Evolutionary conservation across 306 rosid species (phyloP).

Genomic region (Mimosa bimucronata): DNA sequence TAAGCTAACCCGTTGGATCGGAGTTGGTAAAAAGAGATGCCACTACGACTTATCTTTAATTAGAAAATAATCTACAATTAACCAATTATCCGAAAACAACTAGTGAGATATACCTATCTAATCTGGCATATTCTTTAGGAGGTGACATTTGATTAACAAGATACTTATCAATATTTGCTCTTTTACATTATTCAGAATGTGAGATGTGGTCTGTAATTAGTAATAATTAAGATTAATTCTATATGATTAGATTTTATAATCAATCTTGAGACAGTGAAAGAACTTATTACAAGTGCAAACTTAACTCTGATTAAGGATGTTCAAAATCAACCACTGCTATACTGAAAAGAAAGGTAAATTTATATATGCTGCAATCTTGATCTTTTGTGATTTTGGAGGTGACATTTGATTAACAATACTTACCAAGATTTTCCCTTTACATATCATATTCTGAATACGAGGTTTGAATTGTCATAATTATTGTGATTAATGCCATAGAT

Average conservation of each 20-base stretch:
- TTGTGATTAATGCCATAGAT: background rate
- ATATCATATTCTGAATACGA: background rate
- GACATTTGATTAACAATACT: slow-evolving; percentile 12
- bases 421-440: background rate
- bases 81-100: too few species aligned
- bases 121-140: background rate
- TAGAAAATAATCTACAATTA: background rate
- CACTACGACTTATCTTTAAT: background rate
- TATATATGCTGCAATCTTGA: background rate
- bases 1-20: background rate
- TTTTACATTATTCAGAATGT: background rate
- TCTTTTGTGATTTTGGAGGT: background rate
- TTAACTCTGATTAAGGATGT: background rate
- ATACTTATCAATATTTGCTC: background rate
- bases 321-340: background rate
- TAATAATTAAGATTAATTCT: background rate
- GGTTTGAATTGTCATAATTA: background rate
- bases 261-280: background rate
- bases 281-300: background rate
- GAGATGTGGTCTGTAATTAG: background rate
- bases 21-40: background rate
- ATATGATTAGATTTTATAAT: background rate
- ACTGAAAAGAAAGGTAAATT: background rate
- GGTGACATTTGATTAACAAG: background rate
- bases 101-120: background rate